A percentile compares a stretch with the other conserved stretches of the same genome.
These are phyloP conservation scores for Fusarium begoniae DNA, from an alignment of 2,329 filamentous ascomycete genomes.

Conservation along the genomic window DNA sequence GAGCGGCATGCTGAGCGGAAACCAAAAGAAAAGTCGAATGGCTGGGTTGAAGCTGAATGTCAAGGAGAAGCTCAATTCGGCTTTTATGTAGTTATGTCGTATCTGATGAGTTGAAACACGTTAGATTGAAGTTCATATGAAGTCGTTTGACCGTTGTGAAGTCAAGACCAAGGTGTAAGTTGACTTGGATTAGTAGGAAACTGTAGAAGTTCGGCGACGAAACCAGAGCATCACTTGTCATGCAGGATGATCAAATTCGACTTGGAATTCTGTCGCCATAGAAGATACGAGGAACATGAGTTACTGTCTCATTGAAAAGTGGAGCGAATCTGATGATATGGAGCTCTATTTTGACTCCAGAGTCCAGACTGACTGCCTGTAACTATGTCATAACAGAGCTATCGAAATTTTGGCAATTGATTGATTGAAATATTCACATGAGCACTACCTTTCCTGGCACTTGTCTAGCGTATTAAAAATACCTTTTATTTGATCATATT, in stretches of 20 bases:
- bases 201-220: background rate
- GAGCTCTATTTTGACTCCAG: background rate
- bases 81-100: constrained; percentile 57
- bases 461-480: background rate
- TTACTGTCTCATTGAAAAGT: background rate
- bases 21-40: constrained; percentile 46
- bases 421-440: background rate
- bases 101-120: constrained; percentile 53
- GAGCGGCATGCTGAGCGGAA: constrained; percentile 46
- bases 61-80: constrained; percentile 49
- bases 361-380: too few species aligned
- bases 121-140: constrained; percentile 44
- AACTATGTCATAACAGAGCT: background rate
- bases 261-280: background rate
- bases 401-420: background rate
- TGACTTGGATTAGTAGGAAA: background rate
- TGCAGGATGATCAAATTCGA: too few species aligned
- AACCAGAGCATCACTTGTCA: background rate
- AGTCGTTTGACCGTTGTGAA: background rate
- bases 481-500: background rate
- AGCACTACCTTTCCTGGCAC: background rate
- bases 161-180: background rate
- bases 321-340: background rate
- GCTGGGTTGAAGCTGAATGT: constrained; percentile 51
- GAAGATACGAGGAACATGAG: background rate